Evolutionary conservation across 176 grass and related monocot species (phyloP), one percentile per base, ranked within the genome.

Genomic region (Phoenix dactylifera): DNA sequence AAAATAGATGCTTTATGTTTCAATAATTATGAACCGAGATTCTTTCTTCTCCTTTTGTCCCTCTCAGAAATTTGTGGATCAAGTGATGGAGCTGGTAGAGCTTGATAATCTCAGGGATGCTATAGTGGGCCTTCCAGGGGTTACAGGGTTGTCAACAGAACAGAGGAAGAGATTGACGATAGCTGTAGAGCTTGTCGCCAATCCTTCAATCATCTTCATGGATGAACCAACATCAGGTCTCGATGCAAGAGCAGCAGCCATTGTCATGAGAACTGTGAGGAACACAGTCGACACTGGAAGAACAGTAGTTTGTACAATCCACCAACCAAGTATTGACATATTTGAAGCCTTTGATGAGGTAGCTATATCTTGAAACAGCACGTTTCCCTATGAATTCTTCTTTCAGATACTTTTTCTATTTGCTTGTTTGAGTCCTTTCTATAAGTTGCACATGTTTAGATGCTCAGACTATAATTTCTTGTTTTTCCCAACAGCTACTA

Each of bases 301-400:
- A 58, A 98, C 93, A 26, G 93, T 98, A 19, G 93, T 98, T 70
- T 98, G 93, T 69, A 98, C 88, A 55, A 92, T 98, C 67, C 93
- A 98, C 76, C 93, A 98, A 79, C 88, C 93, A 57, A 98, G 93
- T 56, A 98, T 98, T 52, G 93, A 98, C 59, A 92, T 98, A 60
- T 98, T 98, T 83, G 93, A 98, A 76, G 79, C 93, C 52, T 98
- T 98, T 74, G 93, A 98, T 80, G 86, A 92, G 88, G 93, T 97
- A 44, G 49, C 22, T 28, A 12, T 50, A 57, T 3, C 49, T 26
- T 54, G 16, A 26, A 20, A 17, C 28, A 6, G 28, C 5, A 6
- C 6, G 7, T 52, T 5, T 39, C 39, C 3, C 25, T 32, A 7
- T 65, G 26, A 55, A 49, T 49, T 30, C n/a, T 32, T 58, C 28